Conservation (phyloP, 2,329 filamentous ascomycete genomes). For the Hymenoscyphus infarciens region DNA sequence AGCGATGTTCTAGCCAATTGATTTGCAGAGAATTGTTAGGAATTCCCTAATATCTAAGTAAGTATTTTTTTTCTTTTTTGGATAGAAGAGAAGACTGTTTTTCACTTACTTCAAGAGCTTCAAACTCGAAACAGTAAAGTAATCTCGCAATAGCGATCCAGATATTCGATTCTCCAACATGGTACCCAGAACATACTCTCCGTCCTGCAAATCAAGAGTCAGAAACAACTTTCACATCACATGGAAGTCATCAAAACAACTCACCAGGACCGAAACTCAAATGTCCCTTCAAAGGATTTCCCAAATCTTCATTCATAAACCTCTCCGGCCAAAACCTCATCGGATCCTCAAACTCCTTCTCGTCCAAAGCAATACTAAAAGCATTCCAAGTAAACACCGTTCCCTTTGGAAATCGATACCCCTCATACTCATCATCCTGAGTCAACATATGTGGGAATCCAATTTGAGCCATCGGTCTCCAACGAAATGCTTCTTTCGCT, state of each 20-base stretch:
- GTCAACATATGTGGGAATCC: slow-evolving; percentile 52
- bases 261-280: slow-evolving; percentile 37
- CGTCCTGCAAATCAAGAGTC: slow-evolving; percentile 15
- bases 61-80: neutral
- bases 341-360: slow-evolving; percentile 45
- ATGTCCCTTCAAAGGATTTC: slow-evolving; percentile 33
- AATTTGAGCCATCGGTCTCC: slow-evolving; percentile 44
- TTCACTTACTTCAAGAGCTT: slow-evolving; percentile 8
- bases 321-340: slow-evolving; percentile 45
- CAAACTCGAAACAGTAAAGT: slow-evolving; percentile 19
- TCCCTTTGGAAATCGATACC: slow-evolving; percentile 38
- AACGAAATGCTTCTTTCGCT: slow-evolving; percentile 46
- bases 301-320: slow-evolving; percentile 42
- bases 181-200: slow-evolving; percentile 36
- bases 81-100: neutral
- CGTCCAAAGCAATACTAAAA: slow-evolving; percentile 41
- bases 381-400: slow-evolving; percentile 41
- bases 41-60: neutral
- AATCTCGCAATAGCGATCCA: slow-evolving; percentile 34
- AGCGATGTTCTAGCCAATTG: slow-evolving; percentile 4
- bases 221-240: neutral
- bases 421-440: slow-evolving; percentile 49
- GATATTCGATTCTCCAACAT: slow-evolving; percentile 32
- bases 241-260: neutral
- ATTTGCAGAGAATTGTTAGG: neutral